Evolutionary conservation across 2,329 filamentous ascomycete genomes (phyloP).

Genomic region (Fusarium xylarioides): DNA sequence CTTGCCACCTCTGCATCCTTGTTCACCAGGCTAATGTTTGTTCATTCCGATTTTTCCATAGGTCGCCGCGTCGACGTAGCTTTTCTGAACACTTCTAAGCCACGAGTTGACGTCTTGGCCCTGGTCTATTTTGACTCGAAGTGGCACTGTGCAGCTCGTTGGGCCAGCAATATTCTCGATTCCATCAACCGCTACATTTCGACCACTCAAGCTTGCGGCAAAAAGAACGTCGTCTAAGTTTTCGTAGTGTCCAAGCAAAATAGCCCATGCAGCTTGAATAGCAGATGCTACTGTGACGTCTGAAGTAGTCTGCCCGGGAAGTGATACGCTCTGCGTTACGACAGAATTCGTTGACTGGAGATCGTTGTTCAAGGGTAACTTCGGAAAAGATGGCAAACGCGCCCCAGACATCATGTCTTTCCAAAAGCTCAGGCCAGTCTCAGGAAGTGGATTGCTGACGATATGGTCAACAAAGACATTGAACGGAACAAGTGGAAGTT

Average conservation of each 20-base stretch:
- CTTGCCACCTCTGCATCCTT: not conserved
- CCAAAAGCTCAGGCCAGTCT: not conserved
- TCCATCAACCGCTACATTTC: not conserved
- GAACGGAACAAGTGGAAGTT: not conserved
- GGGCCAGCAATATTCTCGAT: not conserved
- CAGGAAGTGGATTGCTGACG: not conserved
- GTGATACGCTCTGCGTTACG: not conserved
- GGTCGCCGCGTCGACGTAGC: not conserved
- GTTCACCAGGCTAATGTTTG: not conserved
- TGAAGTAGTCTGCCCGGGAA: not conserved
- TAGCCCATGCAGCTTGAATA: not conserved
- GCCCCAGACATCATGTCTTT: too few species aligned
- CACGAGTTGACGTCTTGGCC: not conserved
- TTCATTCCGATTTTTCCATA: not conserved
- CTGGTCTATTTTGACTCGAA: not conserved
- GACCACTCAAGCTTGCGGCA: not conserved
- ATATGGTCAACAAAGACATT: not conserved
- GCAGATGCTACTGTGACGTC: not conserved
- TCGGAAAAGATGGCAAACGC: not conserved
- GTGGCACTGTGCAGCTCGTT: not conserved
- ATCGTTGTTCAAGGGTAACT: not conserved
- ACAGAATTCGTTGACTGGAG: not conserved
- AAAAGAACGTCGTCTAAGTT: not conserved
- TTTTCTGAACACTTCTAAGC: not conserved
- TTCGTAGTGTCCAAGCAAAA: not conserved